A percentile compares a stretch with the other conserved stretches of the same genome.
These are phyloP conservation scores for Penicillium chermesinum DNA, from an alignment of 495 filamentous ascomycete species.

Conservation along the genomic window DNA sequence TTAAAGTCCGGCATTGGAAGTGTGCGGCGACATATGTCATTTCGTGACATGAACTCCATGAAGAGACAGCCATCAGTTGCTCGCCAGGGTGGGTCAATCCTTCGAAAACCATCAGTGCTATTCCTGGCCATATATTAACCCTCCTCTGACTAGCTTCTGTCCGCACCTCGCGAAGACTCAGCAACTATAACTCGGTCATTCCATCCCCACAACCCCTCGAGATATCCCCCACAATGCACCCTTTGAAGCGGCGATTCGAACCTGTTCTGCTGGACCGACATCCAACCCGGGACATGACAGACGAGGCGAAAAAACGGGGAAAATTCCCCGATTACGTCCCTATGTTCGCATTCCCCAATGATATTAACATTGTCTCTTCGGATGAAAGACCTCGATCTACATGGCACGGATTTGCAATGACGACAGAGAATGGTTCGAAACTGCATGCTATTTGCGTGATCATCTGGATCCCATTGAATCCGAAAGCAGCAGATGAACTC, in stretches of 20 bases:
- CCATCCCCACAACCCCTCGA: slow-evolving; percentile 87
- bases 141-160: slow-evolving; percentile 61
- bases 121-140: neutral
- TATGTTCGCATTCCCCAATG: slow-evolving; percentile 98
- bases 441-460: slow-evolving; percentile 89
- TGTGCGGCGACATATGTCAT: slow-evolving; percentile 80
- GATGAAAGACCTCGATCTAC: slow-evolving; percentile 90
- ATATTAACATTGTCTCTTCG: slow-evolving; percentile 91
- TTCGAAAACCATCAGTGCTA: neutral
- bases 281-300: slow-evolving; percentile 74
- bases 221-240: slow-evolving; percentile 88
- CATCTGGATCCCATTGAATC: slow-evolving; percentile 85
- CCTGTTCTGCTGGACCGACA: slow-evolving; percentile 92
- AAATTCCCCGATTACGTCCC: slow-evolving; percentile 95
- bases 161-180: slow-evolving; percentile 80
- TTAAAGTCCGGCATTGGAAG: slow-evolving; percentile 62
- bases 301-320: slow-evolving; percentile 74
- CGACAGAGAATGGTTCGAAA: slow-evolving; percentile 81
- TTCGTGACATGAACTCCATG: slow-evolving; percentile 90
- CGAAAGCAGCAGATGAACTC: slow-evolving; percentile 75
- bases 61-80: slow-evolving; percentile 78
- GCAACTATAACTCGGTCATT: slow-evolving; percentile 98
- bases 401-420: slow-evolving; percentile 99
- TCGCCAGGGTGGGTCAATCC: slow-evolving; percentile 62
- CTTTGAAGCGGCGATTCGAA: slow-evolving; percentile 87